These are phyloP conservation scores for Pseudozyma thailandica DNA, from an alignment of 1,284 basidiomycete genomes.

Conservation along the genomic window DNA sequence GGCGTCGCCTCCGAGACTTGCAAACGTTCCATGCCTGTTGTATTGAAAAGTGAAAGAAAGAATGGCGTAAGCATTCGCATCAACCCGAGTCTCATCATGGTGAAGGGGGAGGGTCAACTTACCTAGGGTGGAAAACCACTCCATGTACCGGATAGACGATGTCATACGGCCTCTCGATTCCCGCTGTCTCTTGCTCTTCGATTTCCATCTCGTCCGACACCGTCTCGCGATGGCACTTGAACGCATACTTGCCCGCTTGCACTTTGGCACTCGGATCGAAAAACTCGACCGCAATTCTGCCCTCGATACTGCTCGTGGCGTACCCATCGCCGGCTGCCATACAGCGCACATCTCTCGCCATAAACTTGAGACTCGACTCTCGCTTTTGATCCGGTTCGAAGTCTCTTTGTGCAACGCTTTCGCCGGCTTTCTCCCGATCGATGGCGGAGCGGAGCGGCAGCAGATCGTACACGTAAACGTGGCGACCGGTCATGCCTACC, in stretches of 20 bases:
- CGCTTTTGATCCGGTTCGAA: constrained; percentile 74
- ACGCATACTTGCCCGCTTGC: constrained; percentile 92
- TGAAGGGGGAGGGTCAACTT: constrained; percentile 2
- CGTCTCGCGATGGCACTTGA: constrained; percentile 93
- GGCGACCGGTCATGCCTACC: constrained; percentile 58
- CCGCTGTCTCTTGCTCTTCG: constrained; percentile 70
- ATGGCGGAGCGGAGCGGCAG: constrained; percentile 34
- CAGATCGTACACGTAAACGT: constrained; percentile 58
- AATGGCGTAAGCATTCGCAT: not conserved
- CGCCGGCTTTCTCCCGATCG: constrained; percentile 17
- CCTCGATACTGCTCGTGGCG: constrained; percentile 92
- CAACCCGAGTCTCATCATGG: not conserved
- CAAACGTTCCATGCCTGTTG: constrained; percentile 85
- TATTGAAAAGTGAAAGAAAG: not conserved
- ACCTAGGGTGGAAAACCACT: constrained; percentile 86
- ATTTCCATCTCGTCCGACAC: constrained; percentile 68
- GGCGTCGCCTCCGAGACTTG: constrained; percentile 89
- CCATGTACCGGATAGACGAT: constrained; percentile 98
- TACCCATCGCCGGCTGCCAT: constrained; percentile 94
- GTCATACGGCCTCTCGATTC: constrained; percentile 74
- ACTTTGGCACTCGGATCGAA: constrained; percentile 82
- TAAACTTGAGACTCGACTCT: constrained; percentile 93
- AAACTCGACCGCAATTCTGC: constrained; percentile 95
- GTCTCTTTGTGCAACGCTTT: constrained; percentile 27
- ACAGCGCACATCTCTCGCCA: constrained; percentile 88